Evolutionary conservation across 192 early-diverging fungal species (phyloP).

Genomic region (Geranomyces variabilis): DNA sequence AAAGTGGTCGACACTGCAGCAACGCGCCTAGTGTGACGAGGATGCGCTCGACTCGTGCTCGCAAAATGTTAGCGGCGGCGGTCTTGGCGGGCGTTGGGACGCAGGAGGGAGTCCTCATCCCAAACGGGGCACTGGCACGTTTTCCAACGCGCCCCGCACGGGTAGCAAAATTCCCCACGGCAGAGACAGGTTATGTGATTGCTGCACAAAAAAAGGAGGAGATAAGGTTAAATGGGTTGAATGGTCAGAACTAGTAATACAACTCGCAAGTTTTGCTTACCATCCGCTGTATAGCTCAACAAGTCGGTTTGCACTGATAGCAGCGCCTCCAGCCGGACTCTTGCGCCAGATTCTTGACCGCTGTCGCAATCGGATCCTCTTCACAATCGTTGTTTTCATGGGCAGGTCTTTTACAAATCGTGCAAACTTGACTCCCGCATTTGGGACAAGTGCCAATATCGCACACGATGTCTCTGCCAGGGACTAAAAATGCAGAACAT

Average conservation of each 20-base stretch:
- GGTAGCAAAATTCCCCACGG: background rate
- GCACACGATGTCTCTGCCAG: background rate
- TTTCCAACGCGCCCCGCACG: background rate
- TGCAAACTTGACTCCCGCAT: background rate
- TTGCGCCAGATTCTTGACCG: background rate
- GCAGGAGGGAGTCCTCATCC: no score
- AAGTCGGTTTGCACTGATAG: background rate
- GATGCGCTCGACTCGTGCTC: no score
- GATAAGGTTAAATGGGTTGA: background rate
- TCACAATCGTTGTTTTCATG: background rate
- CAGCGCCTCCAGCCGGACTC: background rate
- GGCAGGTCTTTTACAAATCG: background rate
- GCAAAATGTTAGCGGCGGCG: no score
- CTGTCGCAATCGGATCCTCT: background rate
- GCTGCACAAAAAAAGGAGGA: background rate
- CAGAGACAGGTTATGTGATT: background rate
- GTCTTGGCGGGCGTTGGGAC: no score
- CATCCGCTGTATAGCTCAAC: background rate
- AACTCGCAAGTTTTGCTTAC: background rate
- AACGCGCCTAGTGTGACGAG: no score
- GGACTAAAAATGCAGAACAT: background rate
- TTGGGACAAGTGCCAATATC: background rate
- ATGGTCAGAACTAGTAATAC: background rate
- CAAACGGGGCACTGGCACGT: background rate
- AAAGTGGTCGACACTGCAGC: no score